Base-by-base conservation (phyloP, 331 rosid genomes). In the Ulmus americana region DNA sequence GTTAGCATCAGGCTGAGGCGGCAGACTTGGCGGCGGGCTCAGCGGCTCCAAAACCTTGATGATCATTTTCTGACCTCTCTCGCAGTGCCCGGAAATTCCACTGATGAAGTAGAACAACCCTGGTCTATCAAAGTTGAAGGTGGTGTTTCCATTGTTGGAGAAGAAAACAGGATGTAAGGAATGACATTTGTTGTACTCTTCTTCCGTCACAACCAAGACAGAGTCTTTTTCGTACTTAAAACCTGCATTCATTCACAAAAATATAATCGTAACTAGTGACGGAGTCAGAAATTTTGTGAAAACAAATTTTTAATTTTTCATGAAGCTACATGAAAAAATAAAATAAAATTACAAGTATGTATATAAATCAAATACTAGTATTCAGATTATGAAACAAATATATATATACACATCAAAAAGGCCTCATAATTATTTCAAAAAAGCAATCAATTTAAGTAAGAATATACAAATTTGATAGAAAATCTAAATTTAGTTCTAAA, bases 41-140 rank as follows among this genome's bases (percentile, higher is more conserved):
- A 79, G 70, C 7, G 79, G 61, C 18, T 79, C 80, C 82, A 91
- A 67, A 45, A 89, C 97, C 72, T 92, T 89, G 72, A 86, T 54
- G 62, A 85, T 76, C 85, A 92, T 74, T 71, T 75, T 85, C 49
- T 81, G 91, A 0, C 98, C 98, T 64, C 77, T 83, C 71, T 53
- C 45, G 43, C 97, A 92, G 64, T 92, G 98, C 42, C 95, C 95
- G 1, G 79, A 64, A 42, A 86, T 80, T n/a, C 98, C 97, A 61
- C 98, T 92, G 5, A 89, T 82, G 86, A 92, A 92, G 72, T 59
- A 92, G 85, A 82, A 92, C 77, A 83, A 12, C 1, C 98, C 97
- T 0, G 95, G 67, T 3, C 84, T 35, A 13, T 82, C 82, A n/a
- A 92, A 61, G 7, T 62, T 61, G 78, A 79, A 75, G 4, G 73